These are phyloP conservation scores for Bipolaris oryzae DNA, from an alignment of 2,329 filamentous ascomycete species.

Conservation along the genomic window DNA sequence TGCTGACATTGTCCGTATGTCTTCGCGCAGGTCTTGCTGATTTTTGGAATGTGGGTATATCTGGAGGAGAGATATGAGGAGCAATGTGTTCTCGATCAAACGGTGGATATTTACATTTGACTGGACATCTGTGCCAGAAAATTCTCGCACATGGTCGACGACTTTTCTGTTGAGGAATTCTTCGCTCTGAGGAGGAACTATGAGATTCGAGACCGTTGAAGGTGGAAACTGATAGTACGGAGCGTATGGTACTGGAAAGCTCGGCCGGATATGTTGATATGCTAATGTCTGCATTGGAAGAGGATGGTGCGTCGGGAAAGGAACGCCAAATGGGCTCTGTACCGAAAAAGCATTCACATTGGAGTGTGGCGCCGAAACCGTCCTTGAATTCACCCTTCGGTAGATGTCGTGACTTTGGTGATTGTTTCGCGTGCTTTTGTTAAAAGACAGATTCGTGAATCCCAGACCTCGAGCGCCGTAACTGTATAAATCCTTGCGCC, in stretches of 20 bases:
- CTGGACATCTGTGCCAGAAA: conserved; percentile 8
- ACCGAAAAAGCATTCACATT: background rate
- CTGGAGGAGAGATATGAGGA: conserved; percentile 26
- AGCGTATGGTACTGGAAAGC: background rate
- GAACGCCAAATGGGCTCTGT: background rate
- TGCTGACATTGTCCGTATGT: conserved; percentile 26
- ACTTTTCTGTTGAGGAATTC: conserved; percentile 23
- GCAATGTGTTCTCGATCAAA: conserved; percentile 22
- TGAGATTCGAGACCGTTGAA: background rate
- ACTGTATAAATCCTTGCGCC: conserved; percentile 15
- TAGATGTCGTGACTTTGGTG: conserved; percentile 25
- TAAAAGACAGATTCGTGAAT: conserved; percentile 11
- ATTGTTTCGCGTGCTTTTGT: conserved; percentile 20
- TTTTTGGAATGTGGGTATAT: conserved; percentile 23
- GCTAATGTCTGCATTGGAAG: conserved; percentile 6
- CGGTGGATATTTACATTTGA: conserved; percentile 10
- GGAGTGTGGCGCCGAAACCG: conserved; percentile 1
- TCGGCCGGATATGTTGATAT: background rate
- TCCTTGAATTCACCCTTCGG: conserved; percentile 21
- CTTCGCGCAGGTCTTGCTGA: conserved; percentile 20
- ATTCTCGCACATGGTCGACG: conserved; percentile 20
- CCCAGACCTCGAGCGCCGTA: conserved; percentile 10
- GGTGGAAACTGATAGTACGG: conserved; percentile 2
- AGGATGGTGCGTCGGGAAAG: conserved; percentile 12
- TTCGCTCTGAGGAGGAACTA: conserved; percentile 12